phyloP scores from a whole-genome alignment of 257 asterid genomes.

The Apocynum venetum region DNA sequence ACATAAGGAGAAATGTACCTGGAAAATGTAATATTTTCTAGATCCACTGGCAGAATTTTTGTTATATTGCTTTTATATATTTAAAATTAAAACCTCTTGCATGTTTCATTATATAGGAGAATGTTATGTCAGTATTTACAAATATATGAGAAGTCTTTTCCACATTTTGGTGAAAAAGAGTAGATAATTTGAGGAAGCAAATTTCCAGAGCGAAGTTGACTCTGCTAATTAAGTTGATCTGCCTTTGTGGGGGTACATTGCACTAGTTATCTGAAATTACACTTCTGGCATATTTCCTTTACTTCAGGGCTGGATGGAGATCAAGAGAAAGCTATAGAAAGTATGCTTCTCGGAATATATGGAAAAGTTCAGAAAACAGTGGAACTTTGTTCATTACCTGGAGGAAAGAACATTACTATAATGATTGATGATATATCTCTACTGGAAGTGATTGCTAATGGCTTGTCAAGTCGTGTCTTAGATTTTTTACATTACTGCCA shows the following conservation, averaged over 20 bases:
- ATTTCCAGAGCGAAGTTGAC: neutral
- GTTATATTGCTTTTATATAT: neutral
- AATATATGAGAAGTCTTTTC: neutral
- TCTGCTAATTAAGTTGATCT: neutral
- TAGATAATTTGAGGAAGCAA: neutral
- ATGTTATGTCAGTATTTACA: neutral
- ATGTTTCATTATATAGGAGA: neutral
- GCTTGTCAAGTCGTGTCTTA: slow-evolving; percentile 58
- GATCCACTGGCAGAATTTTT: neutral
- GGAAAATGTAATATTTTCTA: neutral
- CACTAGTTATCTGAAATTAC: neutral
- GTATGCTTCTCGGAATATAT: slow-evolving; percentile 44
- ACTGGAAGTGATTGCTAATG: slow-evolving; percentile 76
- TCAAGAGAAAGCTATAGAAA: slow-evolving; percentile 40
- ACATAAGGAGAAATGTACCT: too few species aligned
- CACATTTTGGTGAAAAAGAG: neutral
- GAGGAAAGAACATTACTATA: slow-evolving; percentile 36
- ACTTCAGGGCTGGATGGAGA: slow-evolving; percentile 35
- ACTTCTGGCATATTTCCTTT: neutral
- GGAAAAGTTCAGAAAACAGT: slow-evolving; percentile 77
- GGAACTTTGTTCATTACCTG: slow-evolving; percentile 41
- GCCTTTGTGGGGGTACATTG: neutral
- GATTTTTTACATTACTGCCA: slow-evolving; percentile 81
- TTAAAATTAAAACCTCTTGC: neutral
- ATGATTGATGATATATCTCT: slow-evolving; percentile 84